Percentiles rank a stretch among this genome's conserved stretches.
phyloP scores from a whole-genome alignment of 2,329 filamentous ascomycete genomes.

The Thielaviopsis euricoi region DNA sequence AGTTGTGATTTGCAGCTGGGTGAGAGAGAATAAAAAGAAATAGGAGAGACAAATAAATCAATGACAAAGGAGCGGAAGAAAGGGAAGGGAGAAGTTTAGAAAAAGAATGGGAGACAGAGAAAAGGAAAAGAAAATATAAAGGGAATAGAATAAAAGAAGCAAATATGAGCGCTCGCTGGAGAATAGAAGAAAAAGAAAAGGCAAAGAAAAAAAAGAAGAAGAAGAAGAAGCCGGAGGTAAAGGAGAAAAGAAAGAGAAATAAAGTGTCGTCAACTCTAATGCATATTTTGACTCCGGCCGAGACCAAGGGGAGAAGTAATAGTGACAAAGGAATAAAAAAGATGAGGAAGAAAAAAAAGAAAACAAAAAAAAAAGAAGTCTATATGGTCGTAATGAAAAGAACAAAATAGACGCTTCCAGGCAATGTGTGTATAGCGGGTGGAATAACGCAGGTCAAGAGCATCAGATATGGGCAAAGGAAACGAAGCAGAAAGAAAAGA shows the following conservation, averaged over 20 bases:
- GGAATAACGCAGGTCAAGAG: constrained; percentile 1
- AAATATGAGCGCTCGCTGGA: constrained; percentile 3
- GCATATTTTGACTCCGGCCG: neutral
- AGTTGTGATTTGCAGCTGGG: neutral
- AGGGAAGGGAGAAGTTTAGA: neutral
- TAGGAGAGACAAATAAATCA: neutral
- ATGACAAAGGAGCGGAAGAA: neutral
- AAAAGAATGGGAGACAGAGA: neutral
- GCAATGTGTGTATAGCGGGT: neutral
- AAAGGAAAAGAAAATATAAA: neutral
- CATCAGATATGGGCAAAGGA: neutral
- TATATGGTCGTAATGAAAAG: neutral
- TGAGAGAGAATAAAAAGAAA: neutral
- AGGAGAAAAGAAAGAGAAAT: neutral
- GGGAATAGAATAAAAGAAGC: neutral
- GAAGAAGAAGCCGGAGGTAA: neutral
- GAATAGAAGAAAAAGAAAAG: constrained; percentile 3
- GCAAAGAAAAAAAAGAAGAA: neutral
- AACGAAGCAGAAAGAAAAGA: neutral
- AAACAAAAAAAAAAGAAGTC: neutral
- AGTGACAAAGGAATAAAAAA: neutral
- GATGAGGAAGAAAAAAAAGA: neutral
- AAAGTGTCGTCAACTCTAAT: neutral
- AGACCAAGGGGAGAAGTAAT: neutral
- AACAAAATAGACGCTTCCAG: constrained; percentile 2